Conservation (phyloP, 805 yeast species). For the Schwanniomyces polymorphus region DNA sequence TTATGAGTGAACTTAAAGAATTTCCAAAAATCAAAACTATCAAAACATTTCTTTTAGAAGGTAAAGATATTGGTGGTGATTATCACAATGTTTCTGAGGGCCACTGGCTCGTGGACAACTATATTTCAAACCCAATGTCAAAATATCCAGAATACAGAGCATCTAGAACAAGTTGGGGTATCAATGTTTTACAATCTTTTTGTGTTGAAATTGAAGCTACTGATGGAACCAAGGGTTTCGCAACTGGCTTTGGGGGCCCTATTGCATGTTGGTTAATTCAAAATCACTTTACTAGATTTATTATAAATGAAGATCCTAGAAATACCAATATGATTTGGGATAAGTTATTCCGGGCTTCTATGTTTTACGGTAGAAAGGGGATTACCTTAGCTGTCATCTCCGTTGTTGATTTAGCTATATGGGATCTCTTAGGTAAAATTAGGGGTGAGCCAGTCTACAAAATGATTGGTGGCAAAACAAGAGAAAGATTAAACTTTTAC, state of each 20-base stretch:
- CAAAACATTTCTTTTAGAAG: slow-evolving; percentile 42
- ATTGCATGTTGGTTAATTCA: slow-evolving; percentile 49
- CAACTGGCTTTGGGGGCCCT: slow-evolving; percentile 55
- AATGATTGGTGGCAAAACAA: slow-evolving; percentile 52
- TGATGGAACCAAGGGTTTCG: slow-evolving; percentile 51
- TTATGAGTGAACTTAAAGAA: slow-evolving; percentile 20
- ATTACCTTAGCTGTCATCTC: slow-evolving; percentile 47
- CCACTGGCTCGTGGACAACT: slow-evolving; percentile 50
- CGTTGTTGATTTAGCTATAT: slow-evolving; percentile 49
- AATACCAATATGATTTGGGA: slow-evolving; percentile 48
- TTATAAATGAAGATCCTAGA: slow-evolving; percentile 49
- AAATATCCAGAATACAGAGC: slow-evolving; percentile 45
- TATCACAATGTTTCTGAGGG: slow-evolving; percentile 50
- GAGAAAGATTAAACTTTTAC: slow-evolving; percentile 45
- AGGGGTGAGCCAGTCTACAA: slow-evolving; percentile 53
- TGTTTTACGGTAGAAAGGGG: slow-evolving; percentile 54
- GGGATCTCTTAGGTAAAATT: slow-evolving; percentile 52
- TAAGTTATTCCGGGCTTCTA: slow-evolving; percentile 47
- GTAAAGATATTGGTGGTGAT: slow-evolving; percentile 51
- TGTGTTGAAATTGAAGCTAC: slow-evolving; percentile 48
- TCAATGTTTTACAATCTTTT: slow-evolving; percentile 51
- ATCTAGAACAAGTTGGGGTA: slow-evolving; percentile 50
- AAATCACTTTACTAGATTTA: slow-evolving; percentile 46
- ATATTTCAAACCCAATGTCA: slow-evolving; percentile 51
- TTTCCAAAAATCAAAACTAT: slow-evolving; percentile 47